A percentile compares a stretch with the other conserved stretches of the same genome.
Conservation (phyloP, 495 filamentous ascomycete species). For the Evernia prunastri region DNA sequence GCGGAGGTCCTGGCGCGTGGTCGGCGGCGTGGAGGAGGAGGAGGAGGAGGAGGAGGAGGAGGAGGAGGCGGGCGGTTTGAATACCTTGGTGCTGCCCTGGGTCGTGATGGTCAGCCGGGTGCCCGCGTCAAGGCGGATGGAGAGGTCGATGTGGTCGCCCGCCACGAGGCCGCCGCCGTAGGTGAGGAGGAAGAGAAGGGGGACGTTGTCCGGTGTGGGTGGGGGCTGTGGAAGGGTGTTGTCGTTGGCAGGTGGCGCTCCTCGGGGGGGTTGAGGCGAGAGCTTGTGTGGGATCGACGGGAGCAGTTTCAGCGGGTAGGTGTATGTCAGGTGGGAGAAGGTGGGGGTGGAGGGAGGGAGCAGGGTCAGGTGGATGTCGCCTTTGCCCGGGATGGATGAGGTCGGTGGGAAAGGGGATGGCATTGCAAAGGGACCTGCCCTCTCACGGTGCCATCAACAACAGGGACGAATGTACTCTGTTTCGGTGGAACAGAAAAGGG, state of each 20-base stretch:
- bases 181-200: constrained; percentile 77
- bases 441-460: background rate
- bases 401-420: constrained; percentile 61
- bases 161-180: constrained; percentile 92
- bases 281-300: constrained; percentile 48
- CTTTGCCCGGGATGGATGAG: constrained; percentile 67
- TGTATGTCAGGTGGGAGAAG: constrained; percentile 70
- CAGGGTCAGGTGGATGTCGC: constrained; percentile 64
- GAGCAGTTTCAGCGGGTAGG: constrained; percentile 93
- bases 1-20: constrained; percentile 52
- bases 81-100: constrained; percentile 94
- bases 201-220: constrained; percentile 28
- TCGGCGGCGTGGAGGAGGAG: constrained; percentile 28
- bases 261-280: background rate
- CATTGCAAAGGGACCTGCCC: constrained; percentile 5
- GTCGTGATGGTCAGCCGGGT: constrained; percentile 80
- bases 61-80: constrained; percentile 56
- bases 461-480: background rate
- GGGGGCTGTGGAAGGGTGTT: constrained; percentile 21
- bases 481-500: background rate
- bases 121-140: constrained; percentile 52
- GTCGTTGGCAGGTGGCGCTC: background rate
- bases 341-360: constrained; percentile 65
- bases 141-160: constrained; percentile 72
- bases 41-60: no score